Base-by-base conservation (phyloP, 768 basidiomycete genomes). In the Podaxis sp. region DNA sequence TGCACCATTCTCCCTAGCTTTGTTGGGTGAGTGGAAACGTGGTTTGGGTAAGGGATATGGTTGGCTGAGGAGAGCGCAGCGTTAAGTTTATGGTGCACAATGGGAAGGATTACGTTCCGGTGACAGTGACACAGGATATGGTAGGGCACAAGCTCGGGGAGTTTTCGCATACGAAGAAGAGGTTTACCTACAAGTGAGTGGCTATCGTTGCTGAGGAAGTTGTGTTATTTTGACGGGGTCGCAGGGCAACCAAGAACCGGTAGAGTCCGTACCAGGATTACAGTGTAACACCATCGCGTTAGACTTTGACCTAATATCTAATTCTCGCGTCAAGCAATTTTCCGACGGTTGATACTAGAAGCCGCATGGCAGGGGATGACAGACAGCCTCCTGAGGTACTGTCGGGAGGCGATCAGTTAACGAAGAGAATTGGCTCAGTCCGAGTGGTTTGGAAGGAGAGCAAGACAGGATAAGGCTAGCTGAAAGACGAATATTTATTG, bases 71-170 rank as follows among this genome's bases (percentile, higher is more conserved):
- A 20, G 30, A 26, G 51, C 12, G 2, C 71, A 96, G 95, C 2
- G 79, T 96, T 38, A 86, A 87, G 41, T 98, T 99, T 74, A 77
- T 91, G 74, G 93, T 99, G 2, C 95, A 99, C 76, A 98, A 98
- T 67, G 96, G 96, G 38, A 93, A 89, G 76, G 86, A 93, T 69
- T 96, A 94, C 73, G 62, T 89, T 4, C 95, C 95, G 0, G 89
- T 99, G 44, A 76, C 82, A 49, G 82, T 99, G 66, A 95, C 92
- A 3, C 93, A 96, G 73, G 96, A 98, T 74, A 99, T 99, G 96
- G 94, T 99, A 1, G 96, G 96, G 0, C 96, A 99, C 74, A 99
- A 99, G 74, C 76, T 99, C 57, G 96, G 96, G 58, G 95, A 98
- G 80, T 98, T 99, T 74, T 79, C 94, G 44, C 85, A 88, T 67